Percentiles rank a stretch among this genome's conserved stretches.
Evolutionary conservation across 345 rosid species (phyloP).

Genomic region (Populus euphratica): DNA sequence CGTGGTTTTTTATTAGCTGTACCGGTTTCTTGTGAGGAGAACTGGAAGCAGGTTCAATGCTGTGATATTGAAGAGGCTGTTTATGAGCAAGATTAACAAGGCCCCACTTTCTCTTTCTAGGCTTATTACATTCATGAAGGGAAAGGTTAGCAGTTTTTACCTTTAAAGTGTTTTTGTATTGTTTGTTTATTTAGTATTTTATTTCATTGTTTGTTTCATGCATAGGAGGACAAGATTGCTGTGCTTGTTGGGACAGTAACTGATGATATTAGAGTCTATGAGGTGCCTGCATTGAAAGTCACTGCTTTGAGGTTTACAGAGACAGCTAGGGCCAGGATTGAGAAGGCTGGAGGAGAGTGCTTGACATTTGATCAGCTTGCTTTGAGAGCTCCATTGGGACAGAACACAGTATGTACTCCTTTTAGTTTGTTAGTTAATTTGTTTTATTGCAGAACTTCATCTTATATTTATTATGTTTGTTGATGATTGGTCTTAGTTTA

Average conservation of each 20-base stretch:
- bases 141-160: slow-evolving; percentile 51
- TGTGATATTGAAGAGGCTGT: slow-evolving; percentile 86
- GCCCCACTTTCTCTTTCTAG: slow-evolving; percentile 84
- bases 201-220: neutral
- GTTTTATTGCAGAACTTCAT: too few species aligned
- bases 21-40: slow-evolving; percentile 84
- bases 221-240: slow-evolving; percentile 68
- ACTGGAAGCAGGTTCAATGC: slow-evolving; percentile 86
- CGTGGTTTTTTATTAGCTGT: slow-evolving; percentile 39
- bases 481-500: neutral
- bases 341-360: slow-evolving; percentile 96
- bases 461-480: neutral
- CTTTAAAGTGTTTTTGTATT: neutral
- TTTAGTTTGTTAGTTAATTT: neutral
- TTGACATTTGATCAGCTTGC: slow-evolving; percentile 92
- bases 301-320: slow-evolving; percentile 86
- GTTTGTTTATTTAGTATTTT: neutral
- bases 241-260: slow-evolving; percentile 81
- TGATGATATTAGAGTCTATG: slow-evolving; percentile 76
- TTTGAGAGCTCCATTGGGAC: slow-evolving; percentile 85
- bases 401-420: slow-evolving; percentile 63
- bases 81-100: slow-evolving; percentile 95
- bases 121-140: slow-evolving; percentile 51
- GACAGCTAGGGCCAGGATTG: slow-evolving; percentile 87
- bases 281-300: slow-evolving; percentile 72